Base-by-base conservation (phyloP, 2,329 filamentous ascomycete species). In the Botryotinia convoluta region DNA sequence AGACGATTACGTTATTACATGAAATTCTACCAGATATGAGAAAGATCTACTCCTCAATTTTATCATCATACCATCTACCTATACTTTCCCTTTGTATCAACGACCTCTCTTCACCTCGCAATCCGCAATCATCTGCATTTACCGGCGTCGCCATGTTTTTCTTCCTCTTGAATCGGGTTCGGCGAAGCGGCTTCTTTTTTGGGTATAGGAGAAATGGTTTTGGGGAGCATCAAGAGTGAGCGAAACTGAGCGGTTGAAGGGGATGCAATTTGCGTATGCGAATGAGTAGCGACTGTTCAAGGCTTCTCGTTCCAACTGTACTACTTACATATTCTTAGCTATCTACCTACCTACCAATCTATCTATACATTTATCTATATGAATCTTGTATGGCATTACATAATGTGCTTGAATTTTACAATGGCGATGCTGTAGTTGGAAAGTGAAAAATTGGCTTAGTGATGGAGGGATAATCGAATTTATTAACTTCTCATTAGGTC, bases 271-370 rank as follows among this genome's bases (percentile, higher is more conserved):
- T 57, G 59, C 35, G 44, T 48, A n/a, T 51, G 44, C 32, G 64
- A 54, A 67, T 67, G 64, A 67, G 35, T 39, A 39, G 16, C 16
- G 45, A 57, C 64, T 39, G 9, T 48, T 39, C 9, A 67, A 67
- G 45, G 45, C 64, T 39, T 37, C 64, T 67, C 18, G 45, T 67
- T 67, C 35, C 51, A 35, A 39, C 54, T 67, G 64, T 67, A 67
- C 45, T 67, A 54, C 32, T 67, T 67, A 67, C 64, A 67, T 54
- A 54, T 67, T 29, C 64, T 54, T 67, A 67, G 45, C 45, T 39
- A 67, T 67, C 35, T 54, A 54, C 16, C 32, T 39, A 67, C n/a
- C 61, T 29, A 63, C 35, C 57, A 37, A 39, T 35, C 64, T 51
- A 39, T 51, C 14, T 29, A 20, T 18, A 18, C 37, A 10, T n/a